phyloP scores from a whole-genome alignment of 202 grass and related monocot species.

The Digitaria exilis region DNA sequence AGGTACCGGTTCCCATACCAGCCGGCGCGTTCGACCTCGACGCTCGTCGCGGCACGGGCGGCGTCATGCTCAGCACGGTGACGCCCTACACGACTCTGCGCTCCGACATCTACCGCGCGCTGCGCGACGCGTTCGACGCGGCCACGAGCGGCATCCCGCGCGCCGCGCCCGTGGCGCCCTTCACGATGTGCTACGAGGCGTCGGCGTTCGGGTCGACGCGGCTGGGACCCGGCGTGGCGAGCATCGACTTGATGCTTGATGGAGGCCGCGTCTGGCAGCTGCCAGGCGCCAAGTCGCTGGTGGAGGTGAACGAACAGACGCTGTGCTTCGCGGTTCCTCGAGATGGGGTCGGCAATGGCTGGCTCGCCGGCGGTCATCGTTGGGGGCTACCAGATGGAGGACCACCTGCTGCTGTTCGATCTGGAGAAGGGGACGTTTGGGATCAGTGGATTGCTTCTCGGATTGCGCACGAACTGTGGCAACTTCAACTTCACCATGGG shows the following conservation, averaged over 20 bases:
- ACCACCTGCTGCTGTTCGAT: slow-evolving; percentile 50
- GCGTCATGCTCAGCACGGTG: slow-evolving; percentile 53
- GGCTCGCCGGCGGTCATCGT: slow-evolving; percentile 29
- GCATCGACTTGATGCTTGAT: slow-evolving; percentile 50
- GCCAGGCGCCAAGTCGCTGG: slow-evolving; percentile 41
- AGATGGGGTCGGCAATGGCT: not conserved
- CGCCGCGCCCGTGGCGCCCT: slow-evolving; percentile 16
- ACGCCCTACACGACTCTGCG: slow-evolving; percentile 43
- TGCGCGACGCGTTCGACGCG: slow-evolving; percentile 38
- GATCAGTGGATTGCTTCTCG: slow-evolving; percentile 12
- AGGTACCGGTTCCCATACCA: not conserved
- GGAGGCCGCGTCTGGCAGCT: slow-evolving; percentile 39
- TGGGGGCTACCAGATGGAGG: slow-evolving; percentile 46
- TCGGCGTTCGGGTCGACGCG: slow-evolving; percentile 3
- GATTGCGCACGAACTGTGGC: not conserved
- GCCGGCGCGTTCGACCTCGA: slow-evolving; percentile 23
- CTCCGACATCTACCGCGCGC: slow-evolving; percentile 40
- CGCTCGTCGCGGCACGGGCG: not conserved
- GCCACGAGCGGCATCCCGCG: slow-evolving; percentile 14
- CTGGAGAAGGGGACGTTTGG: slow-evolving; percentile 34
- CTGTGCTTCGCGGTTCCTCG: slow-evolving; percentile 46
- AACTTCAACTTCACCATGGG: slow-evolving; percentile 18
- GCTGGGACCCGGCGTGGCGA: slow-evolving; percentile 40
- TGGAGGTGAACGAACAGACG: not conserved
- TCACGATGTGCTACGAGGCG: slow-evolving; percentile 41